Base-by-base conservation (phyloP, 2,329 filamentous ascomycete genomes). In the Aureobasidium sp. region DNA sequence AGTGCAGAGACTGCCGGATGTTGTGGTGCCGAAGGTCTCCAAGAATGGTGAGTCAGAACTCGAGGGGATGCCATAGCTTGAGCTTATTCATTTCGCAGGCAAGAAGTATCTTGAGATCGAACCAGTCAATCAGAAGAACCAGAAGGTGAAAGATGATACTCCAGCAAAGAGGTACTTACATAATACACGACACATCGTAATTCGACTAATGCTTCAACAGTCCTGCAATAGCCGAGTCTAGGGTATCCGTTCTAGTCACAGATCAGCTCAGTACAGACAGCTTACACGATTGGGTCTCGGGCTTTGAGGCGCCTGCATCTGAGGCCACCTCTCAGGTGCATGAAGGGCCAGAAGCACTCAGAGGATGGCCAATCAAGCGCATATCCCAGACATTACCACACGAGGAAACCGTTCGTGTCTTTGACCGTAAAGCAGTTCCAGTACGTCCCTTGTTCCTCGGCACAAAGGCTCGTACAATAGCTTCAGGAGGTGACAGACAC, bases 21-120 rank as follows among this genome's bases (percentile, higher is more conserved):
- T 64, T 10, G 69, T 72, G 8, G 67, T 73, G 48, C 71, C 72
- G 50, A 74, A 72, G 56, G 63, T 72, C 1, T 73, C 72, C 1
- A 70, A 68, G 12, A 70, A 65, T 46, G 72, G 73, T 74, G 59
- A 23, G 32, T 51, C 29, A 20, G 26, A 10, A 7, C 10, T 15
- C 5, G 23, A 29, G 3, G 7, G 8, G 2, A 8, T 3, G 20
- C 13, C 26, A 23, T 8, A 17, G 34, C 44, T 17, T 53, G 36
- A 46, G 13, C 44, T 57, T 46, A 64, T 42, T 34, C 20, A 8
- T 20, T 3, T 42, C 17, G 17, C 44, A 65, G 64, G 64, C 20
- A 47, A 48, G 17, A 63, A 52, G 10, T 65, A 65, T 53, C 61
- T 59, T n/a, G 57, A 65, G 42, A 65, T 65, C 27, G 58, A 56